These are phyloP conservation scores for Trichoderma virens DNA, from an alignment of 495 filamentous ascomycete species.

Conservation along the genomic window DNA sequence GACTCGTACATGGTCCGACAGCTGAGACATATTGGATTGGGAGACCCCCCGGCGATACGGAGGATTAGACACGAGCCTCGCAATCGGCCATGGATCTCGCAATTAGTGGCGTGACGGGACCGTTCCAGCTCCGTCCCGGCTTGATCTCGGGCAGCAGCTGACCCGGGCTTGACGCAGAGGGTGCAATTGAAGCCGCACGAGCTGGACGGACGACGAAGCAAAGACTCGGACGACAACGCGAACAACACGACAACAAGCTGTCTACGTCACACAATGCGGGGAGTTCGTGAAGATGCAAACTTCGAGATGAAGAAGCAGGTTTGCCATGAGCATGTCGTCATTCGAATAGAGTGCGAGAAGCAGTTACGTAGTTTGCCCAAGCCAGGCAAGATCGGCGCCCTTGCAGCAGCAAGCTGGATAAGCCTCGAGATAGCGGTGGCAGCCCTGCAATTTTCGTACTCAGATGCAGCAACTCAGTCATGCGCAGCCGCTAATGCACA, in stretches of 20 bases:
- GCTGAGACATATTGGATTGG: background rate
- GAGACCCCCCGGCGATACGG: background rate
- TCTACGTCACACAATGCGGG: background rate
- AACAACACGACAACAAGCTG: background rate
- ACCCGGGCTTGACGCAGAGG: background rate
- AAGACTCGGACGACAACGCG: background rate
- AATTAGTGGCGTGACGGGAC: background rate
- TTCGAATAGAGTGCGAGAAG: background rate
- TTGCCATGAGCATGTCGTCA: background rate
- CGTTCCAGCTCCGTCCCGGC: background rate
- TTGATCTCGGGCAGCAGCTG: background rate
- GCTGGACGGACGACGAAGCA: background rate
- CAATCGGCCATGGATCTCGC: background rate
- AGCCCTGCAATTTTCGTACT: background rate
- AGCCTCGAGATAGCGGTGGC: background rate
- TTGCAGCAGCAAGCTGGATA: background rate
- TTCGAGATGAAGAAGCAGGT: background rate
- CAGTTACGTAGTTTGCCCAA: background rate
- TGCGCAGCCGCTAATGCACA: background rate
- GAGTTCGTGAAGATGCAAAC: background rate
- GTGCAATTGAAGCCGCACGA: background rate
- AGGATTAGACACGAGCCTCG: background rate
- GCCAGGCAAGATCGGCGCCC: conserved; percentile 4
- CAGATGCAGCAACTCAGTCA: background rate
- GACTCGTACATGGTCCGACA: background rate